phyloP scores from a whole-genome alignment of 164 flowering plant species.

The Berberis thunbergii region DNA sequence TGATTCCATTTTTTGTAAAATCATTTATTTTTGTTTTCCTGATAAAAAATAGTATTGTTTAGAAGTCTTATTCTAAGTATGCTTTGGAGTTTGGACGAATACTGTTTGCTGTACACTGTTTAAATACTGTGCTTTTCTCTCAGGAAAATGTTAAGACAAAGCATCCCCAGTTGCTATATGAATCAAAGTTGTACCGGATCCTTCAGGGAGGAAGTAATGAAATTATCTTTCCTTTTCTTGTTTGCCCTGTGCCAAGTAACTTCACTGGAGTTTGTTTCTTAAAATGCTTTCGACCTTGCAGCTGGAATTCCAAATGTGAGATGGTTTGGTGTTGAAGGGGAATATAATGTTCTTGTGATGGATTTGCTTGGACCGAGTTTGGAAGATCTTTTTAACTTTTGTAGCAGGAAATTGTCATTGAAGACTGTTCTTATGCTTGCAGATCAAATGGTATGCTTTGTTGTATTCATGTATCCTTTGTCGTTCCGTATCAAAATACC shows the following conservation, averaged over 20 bases:
- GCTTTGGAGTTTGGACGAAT: too few species aligned
- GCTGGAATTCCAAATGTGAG: constrained; percentile 88
- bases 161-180: constrained; percentile 85
- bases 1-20: too few species aligned
- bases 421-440: constrained; percentile 94
- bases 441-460: constrained; percentile 66
- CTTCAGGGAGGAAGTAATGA: constrained; percentile 92
- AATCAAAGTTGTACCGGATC: constrained; percentile 76
- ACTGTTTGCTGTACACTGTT: too few species aligned
- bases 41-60: too few species aligned
- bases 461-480: background rate
- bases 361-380: constrained; percentile 92
- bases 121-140: background rate
- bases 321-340: constrained; percentile 96
- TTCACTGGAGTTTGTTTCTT: background rate
- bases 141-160: constrained; percentile 92
- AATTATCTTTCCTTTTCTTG: background rate
- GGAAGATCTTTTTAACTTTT: constrained; percentile 89
- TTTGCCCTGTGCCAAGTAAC: background rate
- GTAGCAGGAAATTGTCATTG: constrained; percentile 76
- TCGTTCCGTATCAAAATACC: background rate
- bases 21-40: too few species aligned
- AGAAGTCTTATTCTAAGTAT: too few species aligned
- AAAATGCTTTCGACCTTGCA: constrained; percentile 20
- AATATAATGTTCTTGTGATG: constrained; percentile 86